Evolutionary conservation across 148 eudicot genomes (phyloP).

Genomic region (Amaranthus palmeri): DNA sequence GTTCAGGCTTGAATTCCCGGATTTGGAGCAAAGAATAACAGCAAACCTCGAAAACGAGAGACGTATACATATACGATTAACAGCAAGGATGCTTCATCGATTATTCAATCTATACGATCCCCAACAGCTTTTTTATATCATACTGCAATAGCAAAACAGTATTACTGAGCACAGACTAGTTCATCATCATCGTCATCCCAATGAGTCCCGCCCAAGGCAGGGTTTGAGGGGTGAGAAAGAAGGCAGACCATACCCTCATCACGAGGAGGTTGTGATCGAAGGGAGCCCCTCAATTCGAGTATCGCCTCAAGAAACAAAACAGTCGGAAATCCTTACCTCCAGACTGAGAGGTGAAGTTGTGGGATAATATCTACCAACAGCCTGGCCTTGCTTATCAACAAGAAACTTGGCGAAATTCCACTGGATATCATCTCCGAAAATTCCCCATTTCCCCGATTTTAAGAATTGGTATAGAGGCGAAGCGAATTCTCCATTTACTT

Average conservation of each 20-base stretch:
- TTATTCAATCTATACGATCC: slow-evolving; percentile 8
- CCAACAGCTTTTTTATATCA: slow-evolving; percentile 59
- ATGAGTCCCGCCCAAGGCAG: too few relatives aligned
- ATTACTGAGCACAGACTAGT: not conserved
- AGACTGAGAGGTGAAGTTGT: slow-evolving; percentile 64
- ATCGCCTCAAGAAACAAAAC: too few relatives aligned
- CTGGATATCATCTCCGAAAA: slow-evolving; percentile 61
- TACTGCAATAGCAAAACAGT: slow-evolving; percentile 39
- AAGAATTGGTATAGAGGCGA: slow-evolving; percentile 59
- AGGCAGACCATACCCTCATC: too few relatives aligned
- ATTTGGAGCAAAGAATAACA: not conserved
- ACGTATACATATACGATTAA: not conserved
- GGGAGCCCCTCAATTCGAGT: too few relatives aligned
- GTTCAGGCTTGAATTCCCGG: not conserved
- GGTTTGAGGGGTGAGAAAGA: too few relatives aligned
- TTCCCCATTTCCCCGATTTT: slow-evolving; percentile 59
- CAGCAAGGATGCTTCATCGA: too few relatives aligned
- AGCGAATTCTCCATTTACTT: slow-evolving; percentile 57
- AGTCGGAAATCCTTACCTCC: slow-evolving; percentile 39
- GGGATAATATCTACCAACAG: slow-evolving; percentile 64
- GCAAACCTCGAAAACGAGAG: not conserved
- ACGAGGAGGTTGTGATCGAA: too few relatives aligned
- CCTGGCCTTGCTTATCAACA: slow-evolving; percentile 49
- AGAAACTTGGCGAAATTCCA: slow-evolving; percentile 83
- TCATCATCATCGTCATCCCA: too few relatives aligned